Percentiles rank a stretch among this genome's conserved stretches.
These are phyloP conservation scores for Lentinula sp. DNA, from an alignment of 768 basidiomycete genomes.

Conservation along the genomic window DNA sequence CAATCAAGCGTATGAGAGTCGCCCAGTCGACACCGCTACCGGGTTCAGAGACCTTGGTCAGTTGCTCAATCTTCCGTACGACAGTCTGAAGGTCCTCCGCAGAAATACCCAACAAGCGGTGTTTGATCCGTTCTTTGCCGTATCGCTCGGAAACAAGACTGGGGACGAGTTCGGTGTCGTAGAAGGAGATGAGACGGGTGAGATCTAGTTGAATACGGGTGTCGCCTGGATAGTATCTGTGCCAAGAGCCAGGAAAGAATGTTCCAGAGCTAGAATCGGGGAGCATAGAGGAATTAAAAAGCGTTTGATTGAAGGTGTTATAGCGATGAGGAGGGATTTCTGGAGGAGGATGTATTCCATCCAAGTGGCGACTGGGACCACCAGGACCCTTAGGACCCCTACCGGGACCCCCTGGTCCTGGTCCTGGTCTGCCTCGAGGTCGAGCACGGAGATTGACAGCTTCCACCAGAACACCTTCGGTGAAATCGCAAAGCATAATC, in stretches of 20 bases:
- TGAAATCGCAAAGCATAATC: conserved; percentile 43
- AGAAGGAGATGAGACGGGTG: conserved; percentile 34
- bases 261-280: conserved; percentile 8
- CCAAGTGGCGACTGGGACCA: neutral
- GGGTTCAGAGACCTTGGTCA: conserved; percentile 12
- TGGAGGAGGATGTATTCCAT: neutral
- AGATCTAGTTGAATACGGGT: conserved; percentile 37
- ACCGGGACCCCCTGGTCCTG: conserved; percentile 2
- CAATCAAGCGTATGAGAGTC: conserved; percentile 28
- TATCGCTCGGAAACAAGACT: conserved; percentile 24
- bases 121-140: conserved; percentile 24
- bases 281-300: neutral
- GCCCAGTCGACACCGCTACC: conserved; percentile 35
- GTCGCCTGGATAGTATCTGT: conserved; percentile 36
- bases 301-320: too few relatives aligned
- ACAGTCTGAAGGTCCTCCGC: conserved; percentile 19
- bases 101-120: conserved; percentile 28
- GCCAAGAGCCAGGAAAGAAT: conserved; percentile 32
- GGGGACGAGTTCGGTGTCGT: conserved; percentile 31
- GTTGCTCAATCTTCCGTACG: conserved; percentile 18
- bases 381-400: conserved; percentile 5
- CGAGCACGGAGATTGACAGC: conserved; percentile 24
- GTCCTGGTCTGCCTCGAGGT: neutral
- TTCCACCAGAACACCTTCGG: conserved; percentile 27
- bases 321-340: neutral